A percentile compares a stretch with the other conserved stretches of the same genome.
Conservation (phyloP, 768 basidiomycete genomes). For the Naematelia aurantialba region DNA sequence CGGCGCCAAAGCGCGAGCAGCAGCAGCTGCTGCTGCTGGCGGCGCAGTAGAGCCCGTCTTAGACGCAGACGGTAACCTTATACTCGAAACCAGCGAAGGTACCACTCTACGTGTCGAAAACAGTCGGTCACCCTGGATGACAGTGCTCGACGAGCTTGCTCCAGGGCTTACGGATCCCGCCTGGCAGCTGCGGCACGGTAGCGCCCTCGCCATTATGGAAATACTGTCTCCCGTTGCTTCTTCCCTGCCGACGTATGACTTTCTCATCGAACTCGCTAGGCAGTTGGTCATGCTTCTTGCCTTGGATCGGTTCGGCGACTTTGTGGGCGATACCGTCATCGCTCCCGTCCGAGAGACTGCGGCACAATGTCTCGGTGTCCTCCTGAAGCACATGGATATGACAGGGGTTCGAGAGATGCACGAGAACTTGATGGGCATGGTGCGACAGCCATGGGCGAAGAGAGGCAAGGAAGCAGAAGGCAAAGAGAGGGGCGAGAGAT, state of each 20-base stretch:
- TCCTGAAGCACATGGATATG: slow-evolving; percentile 83
- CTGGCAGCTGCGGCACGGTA: slow-evolving; percentile 94
- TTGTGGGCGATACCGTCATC: slow-evolving; percentile 91
- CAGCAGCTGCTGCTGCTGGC: slow-evolving; percentile 21
- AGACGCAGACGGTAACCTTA: slow-evolving; percentile 35
- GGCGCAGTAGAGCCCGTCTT: slow-evolving; percentile 40
- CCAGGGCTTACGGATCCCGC: slow-evolving; percentile 73
- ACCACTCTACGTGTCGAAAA: slow-evolving; percentile 12
- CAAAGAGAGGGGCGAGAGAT: slow-evolving; percentile 48
- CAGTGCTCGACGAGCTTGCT: slow-evolving; percentile 70
- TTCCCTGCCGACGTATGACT: slow-evolving; percentile 2
- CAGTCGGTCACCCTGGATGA: slow-evolving; percentile 50
- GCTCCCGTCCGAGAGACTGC: slow-evolving; percentile 96
- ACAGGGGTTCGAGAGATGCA: slow-evolving; percentile 76
- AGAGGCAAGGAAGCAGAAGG: slow-evolving; percentile 33
- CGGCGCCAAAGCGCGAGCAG: slow-evolving; percentile 50
- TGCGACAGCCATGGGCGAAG: slow-evolving; percentile 71
- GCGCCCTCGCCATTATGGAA: slow-evolving; percentile 84
- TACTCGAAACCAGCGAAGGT: slow-evolving; percentile 12
- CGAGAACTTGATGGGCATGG: slow-evolving; percentile 82
- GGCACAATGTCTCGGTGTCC: slow-evolving; percentile 84
- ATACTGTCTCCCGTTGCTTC: slow-evolving; percentile 55
- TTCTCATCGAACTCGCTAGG: slow-evolving; percentile 60
- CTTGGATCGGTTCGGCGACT: slow-evolving; percentile 96
- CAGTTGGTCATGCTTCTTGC: slow-evolving; percentile 85